These are phyloP conservation scores for Erythrobasidium hasegawianum DNA, from an alignment of 1,284 basidiomycete genomes.

Conservation along the genomic window DNA sequence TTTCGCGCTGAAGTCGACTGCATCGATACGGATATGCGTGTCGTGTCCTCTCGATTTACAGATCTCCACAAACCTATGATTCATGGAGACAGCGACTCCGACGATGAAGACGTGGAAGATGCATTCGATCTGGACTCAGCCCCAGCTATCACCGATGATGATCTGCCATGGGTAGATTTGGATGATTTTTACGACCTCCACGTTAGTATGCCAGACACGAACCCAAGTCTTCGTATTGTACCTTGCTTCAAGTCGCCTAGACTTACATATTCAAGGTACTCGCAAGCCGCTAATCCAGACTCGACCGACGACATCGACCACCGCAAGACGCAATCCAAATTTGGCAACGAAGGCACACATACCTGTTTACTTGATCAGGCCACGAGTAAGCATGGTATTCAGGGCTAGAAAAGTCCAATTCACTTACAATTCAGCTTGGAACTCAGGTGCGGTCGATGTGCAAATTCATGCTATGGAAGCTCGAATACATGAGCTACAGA, in stretches of 20 bases:
- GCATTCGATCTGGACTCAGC: slow-evolving; percentile 38
- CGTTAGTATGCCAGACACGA: slow-evolving; percentile 57
- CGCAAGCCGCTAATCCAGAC: slow-evolving; percentile 38
- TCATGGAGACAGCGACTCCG: slow-evolving; percentile 36
- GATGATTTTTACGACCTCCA: slow-evolving; percentile 82
- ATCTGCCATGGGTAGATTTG: slow-evolving; percentile 66
- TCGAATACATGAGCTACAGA: slow-evolving; percentile 14
- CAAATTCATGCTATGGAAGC: slow-evolving; percentile 38
- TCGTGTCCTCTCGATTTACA: slow-evolving; percentile 70
- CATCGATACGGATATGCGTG: slow-evolving; percentile 71
- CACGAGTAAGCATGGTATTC: slow-evolving; percentile 54
- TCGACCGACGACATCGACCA: slow-evolving; percentile 51
- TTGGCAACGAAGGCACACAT: slow-evolving; percentile 82
- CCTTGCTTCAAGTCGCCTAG: slow-evolving; percentile 73
- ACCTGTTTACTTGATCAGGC: slow-evolving; percentile 74
- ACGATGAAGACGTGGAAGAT: slow-evolving; percentile 35
- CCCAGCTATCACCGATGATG: slow-evolving; percentile 34
- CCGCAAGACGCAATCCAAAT: slow-evolving; percentile 58
- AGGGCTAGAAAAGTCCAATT: no score
- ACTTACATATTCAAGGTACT: slow-evolving; percentile 64
- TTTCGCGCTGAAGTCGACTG: slow-evolving; percentile 86
- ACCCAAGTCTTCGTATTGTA: slow-evolving; percentile 66
- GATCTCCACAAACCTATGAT: slow-evolving; percentile 60
- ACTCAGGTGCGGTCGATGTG: slow-evolving; percentile 38
- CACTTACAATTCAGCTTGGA: no score